phyloP scores from a whole-genome alignment of 352 stramenopile genomes.

The Peronosclerospora sorghi region DNA sequence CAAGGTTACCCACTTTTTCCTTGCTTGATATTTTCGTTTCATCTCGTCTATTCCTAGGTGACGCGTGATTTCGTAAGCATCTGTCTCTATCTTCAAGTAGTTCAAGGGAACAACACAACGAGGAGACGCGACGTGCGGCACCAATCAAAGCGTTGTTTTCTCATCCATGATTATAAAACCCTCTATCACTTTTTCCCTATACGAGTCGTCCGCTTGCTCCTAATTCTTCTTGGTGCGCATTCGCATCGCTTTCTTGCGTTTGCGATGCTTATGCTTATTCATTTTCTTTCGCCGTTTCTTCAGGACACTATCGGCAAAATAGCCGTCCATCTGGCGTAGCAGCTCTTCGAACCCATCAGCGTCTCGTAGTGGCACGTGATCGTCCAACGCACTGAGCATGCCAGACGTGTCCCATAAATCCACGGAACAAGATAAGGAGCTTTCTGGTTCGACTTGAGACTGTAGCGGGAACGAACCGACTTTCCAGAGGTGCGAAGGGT shows the following conservation, averaged over 20 bases:
- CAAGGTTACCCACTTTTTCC: too few species aligned
- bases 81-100: too few species aligned
- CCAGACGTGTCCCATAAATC: constrained; percentile 70
- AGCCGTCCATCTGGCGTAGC: constrained; percentile 60
- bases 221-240: constrained; percentile 88
- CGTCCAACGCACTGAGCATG: constrained; percentile 66
- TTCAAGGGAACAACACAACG: too few species aligned
- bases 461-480: constrained; percentile 62
- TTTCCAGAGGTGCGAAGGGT: constrained; percentile 61
- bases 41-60: constrained; percentile 13
- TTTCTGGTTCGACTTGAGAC: constrained; percentile 15
- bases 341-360: constrained; percentile 34
- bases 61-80: constrained; percentile 43
- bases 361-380: constrained; percentile 49
- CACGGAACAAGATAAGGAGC: constrained; percentile 28
- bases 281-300: constrained; percentile 89
- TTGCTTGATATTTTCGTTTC: too few species aligned
- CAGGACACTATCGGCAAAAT: constrained; percentile 76
- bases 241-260: constrained; percentile 81
- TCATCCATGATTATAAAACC: constrained; percentile 1
- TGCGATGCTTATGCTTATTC: constrained; percentile 90
- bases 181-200: constrained; percentile 7
- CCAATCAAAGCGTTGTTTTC: constrained; percentile 7
- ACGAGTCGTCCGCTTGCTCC: neutral
- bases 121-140: neutral